phyloP scores from a whole-genome alignment of 2,329 filamentous ascomycete genomes.

The Exophiala lecanii-corni region DNA sequence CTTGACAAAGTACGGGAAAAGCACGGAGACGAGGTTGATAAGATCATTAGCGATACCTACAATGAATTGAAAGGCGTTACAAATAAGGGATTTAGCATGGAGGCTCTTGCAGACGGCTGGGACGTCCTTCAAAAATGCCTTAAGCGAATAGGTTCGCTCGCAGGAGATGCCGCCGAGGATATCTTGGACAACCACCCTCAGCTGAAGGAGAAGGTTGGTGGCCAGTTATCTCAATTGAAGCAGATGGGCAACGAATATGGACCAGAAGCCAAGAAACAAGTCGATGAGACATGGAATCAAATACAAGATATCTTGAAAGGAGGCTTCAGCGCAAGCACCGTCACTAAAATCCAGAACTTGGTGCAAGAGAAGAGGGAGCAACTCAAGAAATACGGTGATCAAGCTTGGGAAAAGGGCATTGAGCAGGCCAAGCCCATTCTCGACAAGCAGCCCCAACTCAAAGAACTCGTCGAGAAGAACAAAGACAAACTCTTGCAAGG shows the following conservation, averaged over 20 bases:
- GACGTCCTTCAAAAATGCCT: conserved; percentile 60
- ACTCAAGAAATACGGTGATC: conserved; percentile 62
- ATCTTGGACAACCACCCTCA: conserved; percentile 70
- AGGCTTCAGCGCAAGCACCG: conserved; percentile 52
- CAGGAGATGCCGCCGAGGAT: conserved; percentile 58
- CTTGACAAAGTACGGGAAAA: conserved; percentile 63
- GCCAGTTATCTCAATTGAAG: conserved; percentile 64
- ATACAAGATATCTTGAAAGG: conserved; percentile 59
- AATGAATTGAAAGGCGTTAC: conserved; percentile 59
- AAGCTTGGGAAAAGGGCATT: conserved; percentile 67
- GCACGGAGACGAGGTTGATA: conserved; percentile 65
- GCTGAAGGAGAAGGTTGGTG: conserved; percentile 67
- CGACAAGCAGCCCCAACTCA: conserved; percentile 72
- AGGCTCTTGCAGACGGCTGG: conserved; percentile 58
- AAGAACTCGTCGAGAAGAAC: conserved; percentile 68
- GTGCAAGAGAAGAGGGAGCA: conserved; percentile 67
- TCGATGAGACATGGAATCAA: conserved; percentile 66
- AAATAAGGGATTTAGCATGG: conserved; percentile 58
- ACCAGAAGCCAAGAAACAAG: conserved; percentile 71
- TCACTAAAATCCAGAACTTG: conserved; percentile 55
- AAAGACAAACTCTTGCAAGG: conserved; percentile 62
- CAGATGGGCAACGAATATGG: conserved; percentile 65
- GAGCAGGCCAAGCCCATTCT: conserved; percentile 68
- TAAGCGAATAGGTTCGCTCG: conserved; percentile 56
- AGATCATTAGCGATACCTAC: conserved; percentile 64